Conservation (phyloP, 208 protist genomes). For the Trichomonas gallinae region DNA sequence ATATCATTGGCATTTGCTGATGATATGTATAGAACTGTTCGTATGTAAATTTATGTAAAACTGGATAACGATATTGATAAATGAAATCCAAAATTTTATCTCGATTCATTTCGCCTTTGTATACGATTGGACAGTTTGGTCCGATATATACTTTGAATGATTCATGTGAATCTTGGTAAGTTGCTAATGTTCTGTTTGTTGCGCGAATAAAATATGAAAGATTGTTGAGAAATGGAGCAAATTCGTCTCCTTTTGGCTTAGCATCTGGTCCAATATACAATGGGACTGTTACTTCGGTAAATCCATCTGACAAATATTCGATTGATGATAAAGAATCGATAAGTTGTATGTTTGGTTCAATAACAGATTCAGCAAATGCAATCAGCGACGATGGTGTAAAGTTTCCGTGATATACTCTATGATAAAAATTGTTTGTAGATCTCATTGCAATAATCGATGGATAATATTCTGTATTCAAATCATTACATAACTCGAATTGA, state of each 20-base stretch:
- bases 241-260: background rate
- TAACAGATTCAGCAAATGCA: background rate
- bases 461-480: background rate
- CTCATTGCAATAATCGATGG: background rate
- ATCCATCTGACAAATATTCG: background rate
- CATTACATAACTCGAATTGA: background rate
- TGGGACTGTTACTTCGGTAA: background rate
- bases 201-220: background rate
- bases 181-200: background rate
- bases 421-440: background rate
- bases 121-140: background rate
- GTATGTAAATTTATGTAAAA: background rate
- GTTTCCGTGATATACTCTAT: background rate
- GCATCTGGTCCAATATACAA: background rate
- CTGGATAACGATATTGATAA: background rate
- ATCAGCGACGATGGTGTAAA: background rate
- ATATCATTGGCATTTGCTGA: background rate
- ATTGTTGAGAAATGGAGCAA: background rate
- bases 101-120: background rate
- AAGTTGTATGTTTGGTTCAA: background rate
- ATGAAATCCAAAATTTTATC: background rate
- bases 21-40: background rate
- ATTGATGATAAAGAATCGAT: background rate
- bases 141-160: background rate
- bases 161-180: background rate